Conservation (phyloP, 2,329 filamentous ascomycete genomes). For the Zasmidium citrigriseum region DNA sequence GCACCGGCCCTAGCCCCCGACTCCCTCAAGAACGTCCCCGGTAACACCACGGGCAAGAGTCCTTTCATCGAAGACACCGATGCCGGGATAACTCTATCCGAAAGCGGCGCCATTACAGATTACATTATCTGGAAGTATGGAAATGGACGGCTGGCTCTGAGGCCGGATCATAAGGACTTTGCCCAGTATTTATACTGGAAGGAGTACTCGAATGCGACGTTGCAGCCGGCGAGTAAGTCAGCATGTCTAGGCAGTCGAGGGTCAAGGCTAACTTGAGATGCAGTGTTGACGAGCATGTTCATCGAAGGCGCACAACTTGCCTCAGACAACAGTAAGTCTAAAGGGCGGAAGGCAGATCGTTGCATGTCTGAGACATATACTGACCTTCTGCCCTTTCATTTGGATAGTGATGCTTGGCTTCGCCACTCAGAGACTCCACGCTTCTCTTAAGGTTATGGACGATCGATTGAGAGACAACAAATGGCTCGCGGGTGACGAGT, state of each 20-base stretch:
- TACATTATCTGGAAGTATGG: constrained; percentile 61
- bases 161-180: constrained; percentile 50
- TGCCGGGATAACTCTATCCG: constrained; percentile 52
- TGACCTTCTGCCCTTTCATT: too few relatives aligned
- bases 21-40: constrained; percentile 16
- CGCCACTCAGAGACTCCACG: constrained; percentile 35
- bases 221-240: constrained; percentile 33
- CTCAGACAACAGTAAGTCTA: too few relatives aligned
- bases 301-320: neutral
- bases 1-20: constrained; percentile 37
- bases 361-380: too few relatives aligned
- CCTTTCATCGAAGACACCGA: constrained; percentile 62
- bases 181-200: constrained; percentile 66
- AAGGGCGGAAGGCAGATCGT: too few relatives aligned
- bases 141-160: constrained; percentile 50
- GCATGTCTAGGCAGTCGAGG: constrained; percentile 39
- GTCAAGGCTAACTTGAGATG: neutral
- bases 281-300: constrained; percentile 29
- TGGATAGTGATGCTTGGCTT: constrained; percentile 18
- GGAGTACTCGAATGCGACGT: constrained; percentile 32
- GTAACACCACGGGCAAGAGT: constrained; percentile 11
- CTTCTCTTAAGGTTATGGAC: constrained; percentile 48
- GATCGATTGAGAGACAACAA: constrained; percentile 47
- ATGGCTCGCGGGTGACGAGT: constrained; percentile 61
- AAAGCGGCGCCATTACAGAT: constrained; percentile 60